These are phyloP conservation scores for Gossypium lobatum DNA, from an alignment of 441 rosid species.

Conservation along the genomic window DNA sequence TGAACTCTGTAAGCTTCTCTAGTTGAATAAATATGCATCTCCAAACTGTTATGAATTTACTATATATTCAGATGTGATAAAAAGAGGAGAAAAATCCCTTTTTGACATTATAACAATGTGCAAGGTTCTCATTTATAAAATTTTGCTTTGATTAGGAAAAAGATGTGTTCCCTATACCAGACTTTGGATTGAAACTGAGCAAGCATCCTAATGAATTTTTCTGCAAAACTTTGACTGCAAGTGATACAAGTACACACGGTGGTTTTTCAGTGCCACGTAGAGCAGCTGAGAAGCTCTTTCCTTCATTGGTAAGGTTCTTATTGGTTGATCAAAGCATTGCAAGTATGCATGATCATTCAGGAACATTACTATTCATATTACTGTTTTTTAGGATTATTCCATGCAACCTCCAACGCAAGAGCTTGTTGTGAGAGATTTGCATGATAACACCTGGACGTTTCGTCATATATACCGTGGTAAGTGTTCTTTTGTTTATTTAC, in stretches of 20 bases:
- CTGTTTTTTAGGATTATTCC: conserved; percentile 58
- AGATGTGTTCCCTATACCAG: conserved; percentile 85
- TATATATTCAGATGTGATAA: not conserved
- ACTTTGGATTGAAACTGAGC: conserved; percentile 73
- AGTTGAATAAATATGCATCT: not conserved
- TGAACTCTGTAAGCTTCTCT: conserved; percentile 58
- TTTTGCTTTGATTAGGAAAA: conserved; percentile 53
- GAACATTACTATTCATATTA: not conserved
- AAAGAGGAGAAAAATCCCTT: not conserved
- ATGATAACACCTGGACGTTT: conserved; percentile 93
- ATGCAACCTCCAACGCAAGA: conserved; percentile 96
- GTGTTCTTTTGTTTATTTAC: conserved; percentile 5
- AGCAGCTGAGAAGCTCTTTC: conserved; percentile 98
- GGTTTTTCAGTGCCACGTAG: conserved; percentile 96
- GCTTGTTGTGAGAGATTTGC: conserved; percentile 89
- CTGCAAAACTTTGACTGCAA: conserved; percentile 90
- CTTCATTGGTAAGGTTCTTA: conserved; percentile 56
- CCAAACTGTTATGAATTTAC: not conserved
- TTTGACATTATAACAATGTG: not conserved
- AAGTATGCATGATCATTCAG: not conserved
- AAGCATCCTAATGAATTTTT: conserved; percentile 93
- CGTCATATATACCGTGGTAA: conserved; percentile 94
- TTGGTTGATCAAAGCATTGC: not conserved
- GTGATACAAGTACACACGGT: conserved; percentile 97
- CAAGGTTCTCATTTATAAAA: not conserved